Evolutionary conservation across 2,329 filamentous ascomycete genomes (phyloP).

Genomic region (Microsporum audouinii): DNA sequence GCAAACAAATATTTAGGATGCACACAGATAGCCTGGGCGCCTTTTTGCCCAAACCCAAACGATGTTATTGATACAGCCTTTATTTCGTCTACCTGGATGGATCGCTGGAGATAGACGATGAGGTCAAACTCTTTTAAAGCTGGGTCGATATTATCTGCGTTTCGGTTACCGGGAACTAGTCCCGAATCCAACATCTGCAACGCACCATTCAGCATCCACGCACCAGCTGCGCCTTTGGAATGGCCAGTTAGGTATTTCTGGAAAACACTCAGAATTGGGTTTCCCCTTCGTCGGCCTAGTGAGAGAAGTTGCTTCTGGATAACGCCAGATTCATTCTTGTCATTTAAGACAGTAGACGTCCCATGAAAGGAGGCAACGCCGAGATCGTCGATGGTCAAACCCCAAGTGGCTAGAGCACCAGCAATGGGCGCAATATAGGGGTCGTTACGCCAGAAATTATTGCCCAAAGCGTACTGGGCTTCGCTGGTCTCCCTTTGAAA

Average conservation of each 20-base stretch:
- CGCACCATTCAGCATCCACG: constrained; percentile 32
- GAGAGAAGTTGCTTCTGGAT: constrained; percentile 27
- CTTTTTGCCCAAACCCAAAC: constrained; percentile 39
- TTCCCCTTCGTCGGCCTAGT: constrained; percentile 27
- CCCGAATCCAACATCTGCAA: constrained; percentile 27
- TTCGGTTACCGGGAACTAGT: constrained; percentile 28
- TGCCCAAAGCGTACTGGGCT: constrained; percentile 19
- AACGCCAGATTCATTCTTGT: constrained; percentile 31
- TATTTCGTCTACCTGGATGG: constrained; percentile 17
- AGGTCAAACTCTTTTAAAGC: constrained; percentile 22
- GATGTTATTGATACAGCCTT: constrained; percentile 32
- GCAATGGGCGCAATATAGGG: constrained; percentile 26
- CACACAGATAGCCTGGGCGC: constrained; percentile 29
- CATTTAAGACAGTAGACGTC: constrained; percentile 32
- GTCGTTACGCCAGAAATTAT: constrained; percentile 22
- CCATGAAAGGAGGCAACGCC: constrained; percentile 31
- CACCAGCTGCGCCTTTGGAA: constrained; percentile 28
- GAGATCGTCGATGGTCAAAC: constrained; percentile 30
- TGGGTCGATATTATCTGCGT: constrained; percentile 28
- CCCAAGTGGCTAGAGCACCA: constrained; percentile 28
- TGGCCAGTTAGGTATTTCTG: constrained; percentile 29
- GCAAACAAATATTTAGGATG: constrained; percentile 24
- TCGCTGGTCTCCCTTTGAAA: constrained; percentile 9
- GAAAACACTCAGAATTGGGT: constrained; percentile 25
- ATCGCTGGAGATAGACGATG: constrained; percentile 25